These are phyloP conservation scores for Tephrocybe sp. DNA, from an alignment of 768 basidiomycete species.

Conservation along the genomic window DNA sequence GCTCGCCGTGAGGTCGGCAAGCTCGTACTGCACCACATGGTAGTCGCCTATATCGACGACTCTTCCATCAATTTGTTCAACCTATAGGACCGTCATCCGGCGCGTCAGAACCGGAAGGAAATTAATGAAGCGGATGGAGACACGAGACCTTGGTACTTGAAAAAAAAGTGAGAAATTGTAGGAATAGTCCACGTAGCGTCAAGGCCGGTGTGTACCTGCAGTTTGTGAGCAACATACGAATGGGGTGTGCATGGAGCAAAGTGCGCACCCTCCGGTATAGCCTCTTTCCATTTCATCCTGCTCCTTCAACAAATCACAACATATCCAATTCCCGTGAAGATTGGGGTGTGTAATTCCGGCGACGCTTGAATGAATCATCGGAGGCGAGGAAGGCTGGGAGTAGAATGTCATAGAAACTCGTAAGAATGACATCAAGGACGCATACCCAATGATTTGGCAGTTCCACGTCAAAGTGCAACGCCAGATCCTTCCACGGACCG, in stretches of 20 bases:
- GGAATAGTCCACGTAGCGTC: conserved; percentile 44
- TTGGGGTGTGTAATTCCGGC: conserved; percentile 41
- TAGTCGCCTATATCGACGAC: conserved; percentile 17
- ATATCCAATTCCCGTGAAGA: conserved; percentile 37
- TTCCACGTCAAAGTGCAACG: conserved; percentile 40
- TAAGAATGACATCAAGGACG: not conserved
- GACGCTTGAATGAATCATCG: conserved; percentile 32
- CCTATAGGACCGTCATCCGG: not conserved
- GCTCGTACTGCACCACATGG: conserved; percentile 21
- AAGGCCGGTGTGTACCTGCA: conserved; percentile 42
- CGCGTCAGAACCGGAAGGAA: not conserved
- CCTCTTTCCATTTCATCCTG: conserved; percentile 22
- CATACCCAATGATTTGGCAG: conserved; percentile 41
- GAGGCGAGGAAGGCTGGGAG: conserved; percentile 36
- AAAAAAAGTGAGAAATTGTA: conserved; percentile 23
- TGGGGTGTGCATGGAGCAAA: not conserved
- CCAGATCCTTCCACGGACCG: conserved; percentile 44
- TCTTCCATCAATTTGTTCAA: conserved; percentile 16
- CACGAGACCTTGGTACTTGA: conserved; percentile 15
- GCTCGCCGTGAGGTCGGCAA: conserved; percentile 13
- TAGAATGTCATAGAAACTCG: not conserved
- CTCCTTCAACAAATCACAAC: conserved; percentile 42
- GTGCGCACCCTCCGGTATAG: conserved; percentile 37
- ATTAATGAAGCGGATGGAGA: not conserved
- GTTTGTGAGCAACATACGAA: not conserved